Evolutionary conservation across 139 green algal species (phyloP).

Genomic region (Tetraselmis chui): DNA sequence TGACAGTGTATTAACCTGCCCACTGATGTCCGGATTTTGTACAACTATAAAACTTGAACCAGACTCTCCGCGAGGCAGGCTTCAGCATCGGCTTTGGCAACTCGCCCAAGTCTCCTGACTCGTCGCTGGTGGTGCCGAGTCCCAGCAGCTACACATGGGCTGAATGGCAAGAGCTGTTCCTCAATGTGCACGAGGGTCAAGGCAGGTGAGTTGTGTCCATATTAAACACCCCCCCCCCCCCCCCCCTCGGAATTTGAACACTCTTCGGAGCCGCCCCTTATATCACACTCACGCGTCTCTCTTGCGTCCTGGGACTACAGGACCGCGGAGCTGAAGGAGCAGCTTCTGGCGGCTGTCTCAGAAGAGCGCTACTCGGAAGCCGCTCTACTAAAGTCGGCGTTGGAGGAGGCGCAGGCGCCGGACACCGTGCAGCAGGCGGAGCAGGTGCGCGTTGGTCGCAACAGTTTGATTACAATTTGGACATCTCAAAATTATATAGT

Average conservation of each 20-base stretch:
- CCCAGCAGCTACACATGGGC: background rate
- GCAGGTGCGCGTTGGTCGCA: too few species aligned
- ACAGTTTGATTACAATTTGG: too few species aligned
- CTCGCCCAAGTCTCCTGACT: background rate
- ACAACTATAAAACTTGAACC: too few species aligned
- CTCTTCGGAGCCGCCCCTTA: too few species aligned
- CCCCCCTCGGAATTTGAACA: too few species aligned
- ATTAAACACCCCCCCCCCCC: too few species aligned
- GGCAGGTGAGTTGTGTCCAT: background rate
- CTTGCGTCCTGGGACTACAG: background rate
- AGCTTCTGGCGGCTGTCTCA: background rate
- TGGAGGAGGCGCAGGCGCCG: background rate
- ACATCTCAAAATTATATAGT: too few species aligned
- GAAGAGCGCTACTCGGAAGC: background rate
- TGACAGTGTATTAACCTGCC: too few species aligned
- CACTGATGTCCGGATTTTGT: too few species aligned
- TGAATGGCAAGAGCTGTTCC: background rate
- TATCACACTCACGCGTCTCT: too few species aligned
- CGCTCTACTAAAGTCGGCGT: background rate
- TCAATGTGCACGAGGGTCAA: background rate
- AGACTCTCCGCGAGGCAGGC: background rate
- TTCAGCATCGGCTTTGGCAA: background rate
- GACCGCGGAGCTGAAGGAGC: background rate
- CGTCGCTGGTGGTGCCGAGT: background rate
- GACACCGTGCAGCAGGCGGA: background rate